Base-by-base conservation (phyloP, 1,139 yeast genomes). In the Diutina pseudorugosa region DNA sequence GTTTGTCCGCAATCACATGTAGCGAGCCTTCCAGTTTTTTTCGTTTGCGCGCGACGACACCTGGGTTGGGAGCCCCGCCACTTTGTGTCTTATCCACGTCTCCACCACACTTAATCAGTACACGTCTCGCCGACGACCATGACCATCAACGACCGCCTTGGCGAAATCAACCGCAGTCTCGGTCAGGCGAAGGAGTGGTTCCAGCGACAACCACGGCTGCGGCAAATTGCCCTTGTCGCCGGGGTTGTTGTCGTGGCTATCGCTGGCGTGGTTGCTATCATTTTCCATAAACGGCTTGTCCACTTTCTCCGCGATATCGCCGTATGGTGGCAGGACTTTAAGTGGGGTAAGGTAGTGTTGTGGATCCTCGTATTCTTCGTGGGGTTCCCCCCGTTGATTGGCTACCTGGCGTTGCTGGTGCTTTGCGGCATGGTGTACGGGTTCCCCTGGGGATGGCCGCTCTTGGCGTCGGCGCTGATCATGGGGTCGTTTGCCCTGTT, bases 381-480 rank as follows among this genome's bases (percentile, higher is more conserved):
- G 41, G 75, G 77, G 0, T 90, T 93, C 71, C 98, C 98, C 2
- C 98, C 98, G 1, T 59, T 91, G 58, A 67, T 90, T 51, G 98
- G 98, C 1, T 91, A 84, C 66, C 76, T 93, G 3, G 76, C 85
- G 12, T 68, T 87, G 42, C 76, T 85, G 19, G 75, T 87, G 55
- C 65, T 87, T 14, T 72, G 83, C 9, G 98, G 98, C 1, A 82
- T 89, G 80, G 78, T 85, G 27, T 93, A 85, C 64, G 98, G 98
- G 2, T 77, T 87, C 57, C 79, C 84, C 2, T 64, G 70, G 52
- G 98, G 97, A 0, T 91, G 95, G 94, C 73, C 85, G 4, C 65
- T 89, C 16, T 67, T 91, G 53, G 83, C 94, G 0, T 47, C 74
- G 2, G 88, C 90, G 0, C 80, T 95, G 0, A 71, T 87, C 1